Conservation (phyloP, 106 monocot species). For the Narthecium ossifragum region DNA sequence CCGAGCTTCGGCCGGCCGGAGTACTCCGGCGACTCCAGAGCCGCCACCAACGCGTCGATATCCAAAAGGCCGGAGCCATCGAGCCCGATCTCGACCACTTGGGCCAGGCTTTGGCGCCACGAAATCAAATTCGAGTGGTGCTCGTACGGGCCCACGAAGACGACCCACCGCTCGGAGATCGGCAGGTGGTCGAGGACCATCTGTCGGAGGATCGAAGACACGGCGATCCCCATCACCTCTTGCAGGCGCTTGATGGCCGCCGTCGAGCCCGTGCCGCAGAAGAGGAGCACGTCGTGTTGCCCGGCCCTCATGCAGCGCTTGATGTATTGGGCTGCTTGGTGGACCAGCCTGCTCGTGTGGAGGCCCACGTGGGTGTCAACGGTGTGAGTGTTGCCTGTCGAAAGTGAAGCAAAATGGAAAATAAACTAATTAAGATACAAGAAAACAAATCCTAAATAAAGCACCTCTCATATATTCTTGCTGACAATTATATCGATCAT, state of each 20-base stretch:
- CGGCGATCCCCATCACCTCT: slow-evolving; percentile 55
- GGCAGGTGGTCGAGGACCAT: slow-evolving; percentile 21
- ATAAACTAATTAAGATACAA: neutral
- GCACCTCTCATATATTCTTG: neutral
- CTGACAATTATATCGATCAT: neutral
- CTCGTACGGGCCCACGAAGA: slow-evolving; percentile 71
- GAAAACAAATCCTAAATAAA: neutral
- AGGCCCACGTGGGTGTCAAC: slow-evolving; percentile 63
- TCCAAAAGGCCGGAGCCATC: slow-evolving; percentile 30
- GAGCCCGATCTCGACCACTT: slow-evolving; percentile 62
- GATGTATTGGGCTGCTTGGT: slow-evolving; percentile 33
- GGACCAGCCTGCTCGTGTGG: slow-evolving; percentile 28
- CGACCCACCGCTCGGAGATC: slow-evolving; percentile 48
- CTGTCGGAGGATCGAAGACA: slow-evolving; percentile 42
- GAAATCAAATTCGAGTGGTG: slow-evolving; percentile 84
- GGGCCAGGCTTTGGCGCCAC: slow-evolving; percentile 62
- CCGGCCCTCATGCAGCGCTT: slow-evolving; percentile 46
- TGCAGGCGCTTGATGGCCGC: slow-evolving; percentile 73
- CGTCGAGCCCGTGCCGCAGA: slow-evolving; percentile 64
- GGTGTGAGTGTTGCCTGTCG: slow-evolving; percentile 62
- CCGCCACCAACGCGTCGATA: slow-evolving; percentile 16
- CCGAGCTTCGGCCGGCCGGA: slow-evolving; percentile 48
- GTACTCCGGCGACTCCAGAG: slow-evolving; percentile 21
- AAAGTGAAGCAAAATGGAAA: neutral
- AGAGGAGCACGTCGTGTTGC: slow-evolving; percentile 44